These are phyloP conservation scores for Lyophyllum semitale DNA, from an alignment of 768 basidiomycete species.

Conservation along the genomic window DNA sequence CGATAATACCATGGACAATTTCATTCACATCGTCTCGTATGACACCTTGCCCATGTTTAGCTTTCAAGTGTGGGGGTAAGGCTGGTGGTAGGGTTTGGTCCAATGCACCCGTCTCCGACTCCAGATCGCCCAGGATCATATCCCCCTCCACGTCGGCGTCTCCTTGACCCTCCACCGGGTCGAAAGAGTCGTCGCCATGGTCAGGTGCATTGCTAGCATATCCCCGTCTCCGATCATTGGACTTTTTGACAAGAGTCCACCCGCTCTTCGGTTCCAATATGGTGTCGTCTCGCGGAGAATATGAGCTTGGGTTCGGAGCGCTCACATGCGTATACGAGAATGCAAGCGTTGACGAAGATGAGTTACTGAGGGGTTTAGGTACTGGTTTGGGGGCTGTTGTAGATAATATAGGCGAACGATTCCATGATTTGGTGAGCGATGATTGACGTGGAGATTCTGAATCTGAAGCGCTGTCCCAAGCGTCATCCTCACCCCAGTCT, in stretches of 20 bases:
- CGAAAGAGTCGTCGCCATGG: constrained; percentile 17
- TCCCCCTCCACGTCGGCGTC: constrained; percentile 76
- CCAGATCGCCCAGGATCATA: constrained; percentile 77
- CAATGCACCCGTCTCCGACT: constrained; percentile 46
- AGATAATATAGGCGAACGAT: constrained; percentile 31
- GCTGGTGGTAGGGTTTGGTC: constrained; percentile 27
- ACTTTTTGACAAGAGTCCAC: constrained; percentile 74
- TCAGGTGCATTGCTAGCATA: constrained; percentile 13
- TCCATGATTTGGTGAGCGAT: constrained; percentile 50
- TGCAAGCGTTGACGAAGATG: constrained; percentile 68
- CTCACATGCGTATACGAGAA: constrained; percentile 83
- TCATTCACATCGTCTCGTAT: constrained; percentile 72
- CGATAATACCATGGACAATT: constrained; percentile 69
- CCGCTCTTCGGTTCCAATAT: constrained; percentile 52
- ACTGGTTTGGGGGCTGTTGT: constrained; percentile 56
- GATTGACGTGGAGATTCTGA: constrained; percentile 66
- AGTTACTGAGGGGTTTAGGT: constrained; percentile 44
- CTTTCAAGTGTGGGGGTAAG: constrained; percentile 34
- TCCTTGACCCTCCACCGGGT: constrained; percentile 31
- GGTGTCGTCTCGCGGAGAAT: constrained; percentile 56
- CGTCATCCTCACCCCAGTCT: constrained; percentile 86
- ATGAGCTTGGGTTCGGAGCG: constrained; percentile 75
- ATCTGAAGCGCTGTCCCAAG: constrained; percentile 84
- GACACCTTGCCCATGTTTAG: constrained; percentile 44
- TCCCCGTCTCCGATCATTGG: constrained; percentile 26